Base-by-base conservation (phyloP, 2,329 filamentous ascomycete genomes). In the Alternaria conjuncta region DNA sequence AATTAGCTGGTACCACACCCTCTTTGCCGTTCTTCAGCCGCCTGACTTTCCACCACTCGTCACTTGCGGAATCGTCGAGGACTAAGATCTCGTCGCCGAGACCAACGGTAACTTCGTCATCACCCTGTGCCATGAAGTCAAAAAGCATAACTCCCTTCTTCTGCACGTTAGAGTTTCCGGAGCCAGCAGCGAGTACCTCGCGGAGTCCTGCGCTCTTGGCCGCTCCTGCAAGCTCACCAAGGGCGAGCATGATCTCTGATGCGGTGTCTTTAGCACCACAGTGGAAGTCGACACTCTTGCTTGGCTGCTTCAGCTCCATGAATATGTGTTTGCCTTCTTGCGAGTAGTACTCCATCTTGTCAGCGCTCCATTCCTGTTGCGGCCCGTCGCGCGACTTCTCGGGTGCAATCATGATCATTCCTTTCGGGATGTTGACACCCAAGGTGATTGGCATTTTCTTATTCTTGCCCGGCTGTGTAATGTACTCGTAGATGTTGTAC, bases 401-500 rank as follows among this genome's bases (percentile, higher is more conserved):
- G 0, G 95, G 94, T 0, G 94, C 92, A 72, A 99, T 93, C 81
- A 97, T 89, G 70, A 99, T 96, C 30, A 91, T 88, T 43, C 94
- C 94, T 15, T 93, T 96, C 51, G 91, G 90, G 60, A 96, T 85
- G 77, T 98, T 97, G 75, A 98, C 91, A n/a, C 95, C 95, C 41
- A 98, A 81, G 0, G 93, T 97, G n/a, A 94, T 97, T 1, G 95
- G 94, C 92, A 97, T 96, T 83, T 98, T 98, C 85, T 97, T 97
- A 75, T 92, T 91, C 84, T 97, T 97, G 60, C 95, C 95, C 89
- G 97, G 94, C 47, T 96, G 89, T n/a, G 94, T 95, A 5, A 97
- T 89, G 92, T 97, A 97, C 81, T 98, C 95, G 77, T 94, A 97
- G 73, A 98, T 94, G 73, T 97, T 97, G 82, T 97, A 98, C 79